Conservation (phyloP, 2,329 filamentous ascomycete species). For the Kalaharituber pfeilii region DNA sequence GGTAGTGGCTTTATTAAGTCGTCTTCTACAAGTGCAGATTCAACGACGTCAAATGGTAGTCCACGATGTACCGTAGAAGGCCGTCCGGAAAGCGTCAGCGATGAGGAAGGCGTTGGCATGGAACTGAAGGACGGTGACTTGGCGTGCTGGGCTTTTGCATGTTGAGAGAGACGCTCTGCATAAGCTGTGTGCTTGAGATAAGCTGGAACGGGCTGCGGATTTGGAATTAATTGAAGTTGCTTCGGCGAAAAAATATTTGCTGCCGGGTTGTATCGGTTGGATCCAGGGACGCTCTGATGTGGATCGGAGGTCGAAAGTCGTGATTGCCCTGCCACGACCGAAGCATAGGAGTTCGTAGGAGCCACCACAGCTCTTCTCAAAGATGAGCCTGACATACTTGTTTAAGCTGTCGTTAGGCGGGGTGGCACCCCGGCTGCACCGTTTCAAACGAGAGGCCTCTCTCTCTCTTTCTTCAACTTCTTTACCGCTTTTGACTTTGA, state of each 20-base stretch:
- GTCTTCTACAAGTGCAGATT: constrained; percentile 49
- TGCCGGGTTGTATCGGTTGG: constrained; percentile 2
- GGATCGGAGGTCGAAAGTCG: constrained; percentile 7
- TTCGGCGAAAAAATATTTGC: constrained; percentile 9
- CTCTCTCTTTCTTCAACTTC: too few relatives aligned
- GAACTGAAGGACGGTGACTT: constrained; percentile 12
- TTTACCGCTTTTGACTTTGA: too few relatives aligned
- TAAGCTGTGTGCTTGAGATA: constrained; percentile 23
- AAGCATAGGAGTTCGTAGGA: constrained; percentile 18
- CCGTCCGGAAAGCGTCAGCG: constrained; percentile 27
- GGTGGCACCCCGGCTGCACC: too few relatives aligned
- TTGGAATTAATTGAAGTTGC: constrained; percentile 11
- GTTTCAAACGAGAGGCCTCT: too few relatives aligned
- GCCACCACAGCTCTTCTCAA: constrained; percentile 14
- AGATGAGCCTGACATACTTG: constrained; percentile 16
- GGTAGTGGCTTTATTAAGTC: constrained; percentile 54
- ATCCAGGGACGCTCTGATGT: neutral
- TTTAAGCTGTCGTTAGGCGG: constrained; percentile 1
- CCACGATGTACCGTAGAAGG: constrained; percentile 51
- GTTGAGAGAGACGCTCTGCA: constrained; percentile 18
- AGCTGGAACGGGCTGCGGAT: constrained; percentile 15
- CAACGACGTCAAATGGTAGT: constrained; percentile 68
- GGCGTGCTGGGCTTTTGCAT: neutral
- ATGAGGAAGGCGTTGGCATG: constrained; percentile 10
- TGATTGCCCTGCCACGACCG: constrained; percentile 17